Base-by-base conservation (phyloP, 2,329 filamentous ascomycete species). In the Penicillium sp. region DNA sequence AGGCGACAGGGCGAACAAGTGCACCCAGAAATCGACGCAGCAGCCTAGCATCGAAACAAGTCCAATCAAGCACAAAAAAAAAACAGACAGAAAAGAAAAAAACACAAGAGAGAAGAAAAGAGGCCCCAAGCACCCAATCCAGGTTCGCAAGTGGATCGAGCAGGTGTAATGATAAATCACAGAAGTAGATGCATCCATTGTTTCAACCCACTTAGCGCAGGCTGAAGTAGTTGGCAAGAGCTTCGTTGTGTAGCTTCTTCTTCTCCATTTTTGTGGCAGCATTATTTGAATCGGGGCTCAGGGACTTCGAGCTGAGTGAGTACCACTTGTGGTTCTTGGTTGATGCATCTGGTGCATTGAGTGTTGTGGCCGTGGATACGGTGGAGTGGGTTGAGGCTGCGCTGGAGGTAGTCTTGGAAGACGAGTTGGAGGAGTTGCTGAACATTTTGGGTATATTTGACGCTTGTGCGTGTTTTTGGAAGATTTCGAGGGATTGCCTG, bases 281-380 rank as follows among this genome's bases (percentile, higher is more conserved):
- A 26, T 50, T 31, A 3, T 51, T 47, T 42, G 46, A 39, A 24
- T 40, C 50, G 31, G 50, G 37, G 31, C 16, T 16, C 4, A 4
- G 5, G 4, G 50, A 31, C 44, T 62, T 66, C 16, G 61, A 56
- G 31, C 44, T 32, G 11, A 59, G 47, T 1, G 62, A 65, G 57
- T 57, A 65, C 59, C 59, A 66, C 48, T 63, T 63, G 42, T 63
- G 61, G 38, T 59, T 59, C n/a, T 40, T 54, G 48, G 37, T 51
- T 34, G 49, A 49, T 16, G 44, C 24, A 14, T 66, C 60, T 32
- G 43, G 38, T 45, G 56, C 56, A 51, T 67, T 66, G 22, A 69
- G 60, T 2, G 66, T 68, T 49, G 66, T 61, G 20, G 66, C 63
- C 5, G 56, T 63, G 48, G 66, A 68, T 49, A 61, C 60, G 50